Percentiles rank a stretch among this genome's conserved stretches.
Evolutionary conservation across 768 basidiomycete species (phyloP).

Genomic region (Pisolithus marmoratus): DNA sequence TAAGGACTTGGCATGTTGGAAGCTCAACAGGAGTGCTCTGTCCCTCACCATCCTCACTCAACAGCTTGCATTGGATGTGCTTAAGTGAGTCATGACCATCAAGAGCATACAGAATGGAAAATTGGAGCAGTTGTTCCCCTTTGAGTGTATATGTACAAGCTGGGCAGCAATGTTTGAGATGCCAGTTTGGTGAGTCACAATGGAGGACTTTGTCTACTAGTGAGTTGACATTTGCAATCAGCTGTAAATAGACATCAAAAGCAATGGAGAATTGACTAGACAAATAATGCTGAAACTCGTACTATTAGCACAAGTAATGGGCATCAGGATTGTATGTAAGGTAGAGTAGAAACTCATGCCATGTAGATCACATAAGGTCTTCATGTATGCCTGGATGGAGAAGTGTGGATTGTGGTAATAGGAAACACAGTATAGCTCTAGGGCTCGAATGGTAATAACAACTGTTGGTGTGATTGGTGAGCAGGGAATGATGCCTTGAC

Average conservation of each 20-base stretch:
- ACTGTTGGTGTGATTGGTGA: too few relatives aligned
- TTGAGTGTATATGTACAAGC: constrained; percentile 26
- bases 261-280: constrained; percentile 12
- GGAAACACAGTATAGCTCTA: too few relatives aligned
- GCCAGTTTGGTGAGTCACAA: constrained; percentile 28
- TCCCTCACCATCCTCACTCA: constrained; percentile 25
- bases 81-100: constrained; percentile 11
- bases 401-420: too few relatives aligned
- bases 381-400: too few relatives aligned
- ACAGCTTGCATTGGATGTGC: constrained; percentile 20
- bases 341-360: too few relatives aligned
- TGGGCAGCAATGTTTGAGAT: constrained; percentile 28
- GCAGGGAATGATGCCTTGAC: too few relatives aligned
- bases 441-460: too few relatives aligned
- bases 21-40: constrained; percentile 13
- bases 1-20: background rate
- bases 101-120: constrained; percentile 16
- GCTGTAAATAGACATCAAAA: constrained; percentile 33
- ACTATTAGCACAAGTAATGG: too few relatives aligned
- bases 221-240: constrained; percentile 16
- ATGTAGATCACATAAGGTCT: too few relatives aligned
- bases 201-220: constrained; percentile 22
- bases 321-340: too few relatives aligned
- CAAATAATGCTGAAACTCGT: background rate
- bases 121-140: background rate